These are phyloP conservation scores for Flammula alnicola DNA, from an alignment of 1,284 basidiomycete genomes.

Conservation along the genomic window DNA sequence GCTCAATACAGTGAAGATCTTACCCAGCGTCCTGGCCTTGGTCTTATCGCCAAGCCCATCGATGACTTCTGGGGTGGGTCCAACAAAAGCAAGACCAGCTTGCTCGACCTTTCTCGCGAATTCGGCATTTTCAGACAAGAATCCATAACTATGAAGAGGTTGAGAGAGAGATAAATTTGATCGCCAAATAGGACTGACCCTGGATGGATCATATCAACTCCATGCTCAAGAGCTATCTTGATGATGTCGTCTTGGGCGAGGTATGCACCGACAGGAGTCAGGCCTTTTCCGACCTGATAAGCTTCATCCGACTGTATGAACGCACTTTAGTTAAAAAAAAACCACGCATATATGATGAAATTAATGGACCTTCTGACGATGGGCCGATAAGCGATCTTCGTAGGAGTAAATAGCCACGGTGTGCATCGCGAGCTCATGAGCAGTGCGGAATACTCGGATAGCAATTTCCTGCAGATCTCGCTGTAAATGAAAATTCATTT, in stretches of 20 bases:
- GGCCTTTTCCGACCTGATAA: constrained; percentile 95
- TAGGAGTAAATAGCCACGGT: constrained; percentile 98
- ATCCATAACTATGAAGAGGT: constrained; percentile 77
- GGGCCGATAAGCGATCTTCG: constrained; percentile 96
- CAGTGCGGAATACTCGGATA: constrained; percentile 97
- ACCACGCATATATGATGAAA: not conserved
- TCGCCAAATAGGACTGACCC: constrained; percentile 58
- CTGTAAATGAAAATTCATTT: constrained; percentile 1
- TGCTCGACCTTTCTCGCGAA: constrained; percentile 98
- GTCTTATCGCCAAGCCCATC: constrained; percentile 99
- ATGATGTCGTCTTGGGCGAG: constrained; percentile 98
- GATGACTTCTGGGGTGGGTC: constrained; percentile 95
- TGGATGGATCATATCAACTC: constrained; percentile 99
- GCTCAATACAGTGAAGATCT: constrained; percentile 17
- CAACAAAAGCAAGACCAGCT: constrained; percentile 97
- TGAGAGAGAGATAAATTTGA: constrained; percentile 1
- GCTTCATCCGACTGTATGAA: constrained; percentile 89
- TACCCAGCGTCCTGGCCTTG: constrained; percentile 89
- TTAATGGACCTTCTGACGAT: constrained; percentile 87
- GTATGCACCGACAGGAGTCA: constrained; percentile 96
- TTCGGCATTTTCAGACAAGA: constrained; percentile 95
- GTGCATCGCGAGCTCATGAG: constrained; percentile 99
- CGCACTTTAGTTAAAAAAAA: not conserved
- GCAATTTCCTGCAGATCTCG: constrained; percentile 87
- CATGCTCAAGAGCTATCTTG: constrained; percentile 92